Percentiles rank a stretch among this genome's conserved stretches.
phyloP scores from a whole-genome alignment of 1,139 yeast genomes.

The Geotrichum fermentans region DNA sequence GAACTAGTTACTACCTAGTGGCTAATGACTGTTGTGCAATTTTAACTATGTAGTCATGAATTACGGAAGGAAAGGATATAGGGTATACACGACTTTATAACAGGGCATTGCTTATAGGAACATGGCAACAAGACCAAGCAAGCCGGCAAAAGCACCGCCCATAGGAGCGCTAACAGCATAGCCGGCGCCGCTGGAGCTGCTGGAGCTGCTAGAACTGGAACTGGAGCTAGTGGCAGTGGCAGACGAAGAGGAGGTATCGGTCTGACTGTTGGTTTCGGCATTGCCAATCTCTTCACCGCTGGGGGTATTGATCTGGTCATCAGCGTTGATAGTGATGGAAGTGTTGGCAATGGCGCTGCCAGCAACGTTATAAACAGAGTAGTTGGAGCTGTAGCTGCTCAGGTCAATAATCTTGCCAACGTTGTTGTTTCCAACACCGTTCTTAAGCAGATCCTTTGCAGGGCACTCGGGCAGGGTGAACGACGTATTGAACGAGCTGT shows the following conservation, averaged over 20 bases:
- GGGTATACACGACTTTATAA: background rate
- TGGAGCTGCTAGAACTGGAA: constrained; percentile 18
- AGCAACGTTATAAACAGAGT: constrained; percentile 46
- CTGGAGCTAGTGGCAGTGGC: constrained; percentile 12
- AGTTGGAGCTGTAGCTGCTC: constrained; percentile 41
- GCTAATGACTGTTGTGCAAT: too few species aligned
- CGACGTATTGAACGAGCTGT: constrained; percentile 38
- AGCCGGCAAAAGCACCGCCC: constrained; percentile 23
- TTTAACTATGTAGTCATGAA: too few species aligned
- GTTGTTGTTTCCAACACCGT: constrained; percentile 51
- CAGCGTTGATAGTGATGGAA: constrained; percentile 26
- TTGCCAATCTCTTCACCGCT: constrained; percentile 21
- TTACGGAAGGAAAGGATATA: background rate
- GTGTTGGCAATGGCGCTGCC: constrained; percentile 54
- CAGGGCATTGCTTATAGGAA: constrained; percentile 22
- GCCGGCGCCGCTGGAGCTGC: constrained; percentile 19
- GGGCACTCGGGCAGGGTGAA: constrained; percentile 43
- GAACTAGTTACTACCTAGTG: too few species aligned
- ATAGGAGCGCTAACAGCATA: constrained; percentile 19
- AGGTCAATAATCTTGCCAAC: constrained; percentile 47
- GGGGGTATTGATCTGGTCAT: constrained; percentile 30
- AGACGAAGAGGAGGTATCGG: constrained; percentile 16
- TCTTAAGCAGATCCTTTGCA: constrained; percentile 40
- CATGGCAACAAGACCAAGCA: constrained; percentile 25
- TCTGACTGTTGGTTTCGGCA: constrained; percentile 15